These are phyloP conservation scores for Davidsoniella neocaledoniae DNA, from an alignment of 2,329 filamentous ascomycete genomes.

Conservation along the genomic window DNA sequence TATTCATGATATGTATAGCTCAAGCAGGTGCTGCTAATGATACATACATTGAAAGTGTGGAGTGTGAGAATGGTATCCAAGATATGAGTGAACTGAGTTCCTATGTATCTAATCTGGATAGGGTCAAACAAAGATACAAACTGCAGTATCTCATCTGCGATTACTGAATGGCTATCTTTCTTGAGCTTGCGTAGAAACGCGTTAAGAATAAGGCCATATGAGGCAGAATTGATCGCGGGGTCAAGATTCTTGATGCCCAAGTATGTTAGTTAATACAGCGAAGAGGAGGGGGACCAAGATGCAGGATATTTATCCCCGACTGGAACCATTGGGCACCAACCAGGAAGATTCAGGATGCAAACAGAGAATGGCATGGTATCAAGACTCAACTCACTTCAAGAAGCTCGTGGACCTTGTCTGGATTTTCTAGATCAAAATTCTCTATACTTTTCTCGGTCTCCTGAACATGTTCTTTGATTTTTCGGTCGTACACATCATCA, in stretches of 20 bases:
- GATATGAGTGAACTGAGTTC: constrained; percentile 26
- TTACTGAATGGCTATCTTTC: not conserved
- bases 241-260: constrained; percentile 25
- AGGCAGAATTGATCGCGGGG: constrained; percentile 32
- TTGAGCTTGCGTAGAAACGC: constrained; percentile 1
- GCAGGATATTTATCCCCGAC: not conserved
- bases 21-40: not conserved
- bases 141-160: constrained; percentile 22
- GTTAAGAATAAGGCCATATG: constrained; percentile 32
- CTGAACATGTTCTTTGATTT: constrained; percentile 5
- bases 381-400: constrained; percentile 6
- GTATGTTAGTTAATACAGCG: not conserved
- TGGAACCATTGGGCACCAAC: not conserved
- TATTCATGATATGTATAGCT: not conserved
- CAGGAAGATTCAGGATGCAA: not conserved
- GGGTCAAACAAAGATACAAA: constrained; percentile 34
- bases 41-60: constrained; percentile 26
- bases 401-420: not conserved
- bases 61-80: constrained; percentile 25
- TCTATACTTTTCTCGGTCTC: not conserved
- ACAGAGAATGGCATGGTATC: not conserved
- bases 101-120: constrained; percentile 35
- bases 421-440: not conserved
- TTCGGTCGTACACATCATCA: constrained; percentile 3
- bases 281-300: not conserved